A percentile compares a stretch with the other conserved stretches of the same genome.
Conservation (phyloP, 805 yeast species). For the Yarrowia yakushimensis region DNA sequence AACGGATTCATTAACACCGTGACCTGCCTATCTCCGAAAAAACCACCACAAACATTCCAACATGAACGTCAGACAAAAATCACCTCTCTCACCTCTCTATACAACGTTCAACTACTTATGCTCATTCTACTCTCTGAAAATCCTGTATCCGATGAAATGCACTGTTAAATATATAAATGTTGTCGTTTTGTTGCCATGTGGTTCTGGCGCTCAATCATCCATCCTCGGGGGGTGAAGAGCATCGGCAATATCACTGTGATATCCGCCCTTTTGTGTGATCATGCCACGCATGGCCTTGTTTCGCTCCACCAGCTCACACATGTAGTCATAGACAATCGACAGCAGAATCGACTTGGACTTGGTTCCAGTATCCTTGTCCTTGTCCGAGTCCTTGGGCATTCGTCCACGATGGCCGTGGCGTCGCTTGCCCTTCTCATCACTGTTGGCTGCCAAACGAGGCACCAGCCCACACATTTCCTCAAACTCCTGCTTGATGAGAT, state of each 20-base stretch:
- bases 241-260: slow-evolving; percentile 27
- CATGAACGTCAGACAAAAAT: no score
- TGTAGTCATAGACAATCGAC: slow-evolving; percentile 32
- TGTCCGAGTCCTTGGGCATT: slow-evolving; percentile 27
- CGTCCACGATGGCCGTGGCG: slow-evolving; percentile 24
- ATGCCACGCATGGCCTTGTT: slow-evolving; percentile 33
- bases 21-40: neutral
- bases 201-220: neutral
- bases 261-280: slow-evolving; percentile 30
- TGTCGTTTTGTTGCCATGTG: neutral
- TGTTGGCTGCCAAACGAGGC: slow-evolving; percentile 34
- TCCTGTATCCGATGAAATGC: neutral
- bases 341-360: slow-evolving; percentile 34
- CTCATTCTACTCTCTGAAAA: no score
- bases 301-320: slow-evolving; percentile 31
- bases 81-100: no score
- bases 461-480: slow-evolving; percentile 40
- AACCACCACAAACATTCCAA: neutral
- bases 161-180: slow-evolving; percentile 4
- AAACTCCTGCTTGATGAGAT: slow-evolving; percentile 40
- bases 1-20: no score
- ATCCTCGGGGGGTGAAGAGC: slow-evolving; percentile 15
- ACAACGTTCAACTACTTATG: no score
- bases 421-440: slow-evolving; percentile 21
- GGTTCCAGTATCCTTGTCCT: slow-evolving; percentile 24